phyloP scores from a whole-genome alignment of 2,329 filamentous ascomycete species.

The Akanthomyces dipterigenus region DNA sequence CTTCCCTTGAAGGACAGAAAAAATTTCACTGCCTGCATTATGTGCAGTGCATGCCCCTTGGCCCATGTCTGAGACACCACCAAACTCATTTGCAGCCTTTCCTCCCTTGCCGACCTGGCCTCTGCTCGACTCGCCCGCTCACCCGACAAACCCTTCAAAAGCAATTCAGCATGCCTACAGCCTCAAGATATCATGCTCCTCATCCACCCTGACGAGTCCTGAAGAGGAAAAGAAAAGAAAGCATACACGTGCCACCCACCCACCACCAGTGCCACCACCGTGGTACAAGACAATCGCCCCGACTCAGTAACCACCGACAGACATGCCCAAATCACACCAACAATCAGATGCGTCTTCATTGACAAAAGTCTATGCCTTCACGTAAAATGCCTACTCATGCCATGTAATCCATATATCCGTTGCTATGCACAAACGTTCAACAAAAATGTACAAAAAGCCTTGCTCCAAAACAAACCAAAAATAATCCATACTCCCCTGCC shows the following conservation, averaged over 20 bases:
- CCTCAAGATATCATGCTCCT: no score
- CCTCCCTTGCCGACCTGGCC: background rate
- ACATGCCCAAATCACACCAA: background rate
- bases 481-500: background rate
- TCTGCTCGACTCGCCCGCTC: background rate
- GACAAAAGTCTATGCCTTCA: background rate
- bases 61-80: background rate
- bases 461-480: background rate
- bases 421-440: background rate
- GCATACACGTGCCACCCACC: no score
- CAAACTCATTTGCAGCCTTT: background rate
- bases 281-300: background rate
- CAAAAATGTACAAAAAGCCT: slow-evolving; percentile 6
- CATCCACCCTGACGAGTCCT: no score
- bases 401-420: background rate
- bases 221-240: no score
- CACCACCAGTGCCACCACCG: no score
- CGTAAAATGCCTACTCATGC: slow-evolving; percentile 2
- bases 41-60: background rate
- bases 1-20: no score
- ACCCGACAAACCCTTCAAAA: background rate
- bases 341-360: background rate
- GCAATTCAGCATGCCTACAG: background rate
- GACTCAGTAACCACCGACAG: background rate
- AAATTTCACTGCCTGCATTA: background rate